Percentiles rank a stretch among this genome's conserved stretches.
phyloP scores from a whole-genome alignment of 2,329 filamentous ascomycete genomes.

The Monilinia vaccinii-corymbosi region DNA sequence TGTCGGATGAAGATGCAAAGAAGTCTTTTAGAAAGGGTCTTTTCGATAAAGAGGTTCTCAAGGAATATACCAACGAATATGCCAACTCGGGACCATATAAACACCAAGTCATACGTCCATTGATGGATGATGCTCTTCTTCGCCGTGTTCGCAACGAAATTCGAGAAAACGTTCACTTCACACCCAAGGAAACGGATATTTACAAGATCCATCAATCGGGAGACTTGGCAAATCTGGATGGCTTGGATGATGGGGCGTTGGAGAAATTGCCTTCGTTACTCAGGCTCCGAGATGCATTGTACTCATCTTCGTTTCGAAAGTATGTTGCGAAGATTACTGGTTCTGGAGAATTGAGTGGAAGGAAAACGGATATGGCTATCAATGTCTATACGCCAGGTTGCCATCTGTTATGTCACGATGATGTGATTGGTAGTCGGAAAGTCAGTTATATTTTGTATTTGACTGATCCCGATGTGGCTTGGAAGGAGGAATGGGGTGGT shows the following conservation, averaged over 20 bases:
- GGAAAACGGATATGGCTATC: slow-evolving; percentile 98
- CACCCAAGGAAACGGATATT: slow-evolving; percentile 97
- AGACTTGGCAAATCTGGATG: slow-evolving; percentile 92
- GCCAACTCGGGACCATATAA: slow-evolving; percentile 67
- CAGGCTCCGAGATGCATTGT: slow-evolving; percentile 84
- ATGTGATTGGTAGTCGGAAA: slow-evolving; percentile 93
- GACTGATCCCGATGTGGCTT: slow-evolving; percentile 81
- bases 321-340: slow-evolving; percentile 82
- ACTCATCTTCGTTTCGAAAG: slow-evolving; percentile 80
- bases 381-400: slow-evolving; percentile 97
- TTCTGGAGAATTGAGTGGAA: slow-evolving; percentile 78
- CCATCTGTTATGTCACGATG: slow-evolving; percentile 92
- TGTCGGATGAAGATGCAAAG: slow-evolving; percentile 26
- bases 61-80: slow-evolving; percentile 53
- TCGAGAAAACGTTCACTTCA: slow-evolving; percentile 84
- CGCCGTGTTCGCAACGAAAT: slow-evolving; percentile 84
- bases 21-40: slow-evolving; percentile 54
- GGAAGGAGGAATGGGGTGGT: slow-evolving; percentile 88
- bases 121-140: slow-evolving; percentile 74
- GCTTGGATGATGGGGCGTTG: slow-evolving; percentile 77
- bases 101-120: slow-evolving; percentile 76
- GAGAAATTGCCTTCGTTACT: slow-evolving; percentile 83
- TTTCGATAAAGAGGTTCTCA: slow-evolving; percentile 50
- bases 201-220: slow-evolving; percentile 99
- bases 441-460: slow-evolving; percentile 97